Base-by-base conservation (phyloP, 192 early-diverging fungal species). In the Entomortierella parvispora region DNA sequence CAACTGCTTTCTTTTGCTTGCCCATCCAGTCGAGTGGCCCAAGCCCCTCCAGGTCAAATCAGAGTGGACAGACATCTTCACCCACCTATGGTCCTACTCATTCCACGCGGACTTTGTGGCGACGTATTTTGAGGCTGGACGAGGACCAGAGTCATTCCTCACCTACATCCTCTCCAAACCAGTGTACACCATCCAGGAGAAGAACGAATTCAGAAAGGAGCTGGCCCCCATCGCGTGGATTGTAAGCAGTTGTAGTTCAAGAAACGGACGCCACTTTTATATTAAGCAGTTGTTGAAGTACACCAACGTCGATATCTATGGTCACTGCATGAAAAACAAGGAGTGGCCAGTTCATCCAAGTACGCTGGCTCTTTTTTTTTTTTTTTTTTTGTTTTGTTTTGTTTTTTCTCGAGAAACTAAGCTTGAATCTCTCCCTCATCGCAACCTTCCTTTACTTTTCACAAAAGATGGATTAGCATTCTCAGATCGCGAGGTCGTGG, bases 201-300 rank as follows among this genome's bases (percentile, higher is more conserved):
- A 70, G 59, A 70, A 70, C 37, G 0, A 3, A 6, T 56, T 61
- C 31, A 46, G 58, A 31, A 23, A 55, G n/a, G 51, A 48, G 9
- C 58, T 69, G 10, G 79, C 61, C 8, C 79, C 79, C 0, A 46
- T 81, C 26, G 79, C 65, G 17, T 81, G 70, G 79, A 52, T 81
- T 32, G 69, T 63, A 18, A 68, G 64, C 37, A 69, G 55, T 37
- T 81, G 79, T 23, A 43, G 18, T 10, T 43, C 70, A 0, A 10
- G 9, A 26, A 81, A 69, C 25, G 57, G 57, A 23, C 63, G 79
- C 4, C 70, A 75, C 20, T 52, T 45, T 63, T 81, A 75, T 48
- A 53, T 81, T 25, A 62, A 69, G 11, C 69, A 81, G 54, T 54
- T 81, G 7, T 33, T 59, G 45, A 68, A 69, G 29, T 65, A 68